These are phyloP conservation scores for Talaromyces thailandensis DNA, from an alignment of 495 filamentous ascomycete species.

Conservation along the genomic window DNA sequence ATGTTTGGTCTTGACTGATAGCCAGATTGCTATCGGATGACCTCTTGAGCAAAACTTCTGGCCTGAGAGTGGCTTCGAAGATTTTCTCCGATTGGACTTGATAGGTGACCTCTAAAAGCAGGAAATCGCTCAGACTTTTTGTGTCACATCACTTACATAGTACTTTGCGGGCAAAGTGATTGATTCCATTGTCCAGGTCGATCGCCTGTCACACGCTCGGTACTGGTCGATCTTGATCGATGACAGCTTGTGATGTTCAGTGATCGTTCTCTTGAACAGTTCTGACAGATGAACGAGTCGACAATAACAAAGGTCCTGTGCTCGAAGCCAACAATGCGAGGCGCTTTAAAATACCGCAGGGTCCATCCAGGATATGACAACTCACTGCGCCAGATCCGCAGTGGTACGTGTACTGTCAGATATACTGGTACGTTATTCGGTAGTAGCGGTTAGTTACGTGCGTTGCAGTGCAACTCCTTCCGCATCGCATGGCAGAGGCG, in stretches of 20 bases:
- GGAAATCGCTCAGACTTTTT: not conserved
- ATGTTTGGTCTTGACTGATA: not conserved
- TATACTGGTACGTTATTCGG: not conserved
- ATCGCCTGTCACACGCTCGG: not conserved
- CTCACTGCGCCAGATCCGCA: not conserved
- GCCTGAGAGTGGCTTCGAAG: not conserved
- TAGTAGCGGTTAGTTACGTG: not conserved
- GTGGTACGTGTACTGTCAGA: not conserved
- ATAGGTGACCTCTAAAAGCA: not conserved
- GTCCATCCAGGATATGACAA: not conserved
- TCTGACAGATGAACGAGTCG: not conserved
- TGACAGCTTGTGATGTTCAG: not conserved
- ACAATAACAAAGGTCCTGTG: not conserved
- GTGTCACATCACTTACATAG: not conserved
- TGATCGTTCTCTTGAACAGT: not conserved
- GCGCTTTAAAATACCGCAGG: not conserved
- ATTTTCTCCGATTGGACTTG: conserved; percentile 1
- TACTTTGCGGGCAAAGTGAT: not conserved
- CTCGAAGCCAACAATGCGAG: not conserved
- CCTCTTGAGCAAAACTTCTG: not conserved
- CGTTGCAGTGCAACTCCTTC: not conserved
- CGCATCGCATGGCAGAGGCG: not conserved
- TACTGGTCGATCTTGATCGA: not conserved
- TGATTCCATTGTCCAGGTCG: not conserved
- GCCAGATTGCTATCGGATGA: not conserved